Base-by-base conservation (phyloP, 2,329 filamentous ascomycete genomes). In the Rachicladosporium sp. region DNA sequence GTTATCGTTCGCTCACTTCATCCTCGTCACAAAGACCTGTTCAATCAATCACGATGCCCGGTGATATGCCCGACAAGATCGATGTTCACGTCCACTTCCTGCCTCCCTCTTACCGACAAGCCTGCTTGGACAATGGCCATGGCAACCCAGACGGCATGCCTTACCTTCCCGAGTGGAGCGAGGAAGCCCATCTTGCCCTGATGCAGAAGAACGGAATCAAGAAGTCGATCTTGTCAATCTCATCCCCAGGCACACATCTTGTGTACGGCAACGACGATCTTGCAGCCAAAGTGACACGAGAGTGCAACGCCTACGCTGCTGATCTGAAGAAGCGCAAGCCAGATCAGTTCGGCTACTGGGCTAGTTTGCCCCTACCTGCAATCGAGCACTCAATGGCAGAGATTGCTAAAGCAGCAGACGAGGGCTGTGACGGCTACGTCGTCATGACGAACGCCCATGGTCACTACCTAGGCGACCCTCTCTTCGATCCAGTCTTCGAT, bases 211-310 rank as follows among this genome's bases (percentile, higher is more conserved):
- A 64, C 42, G 64, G 66, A 44, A 70, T 77, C 43, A 53, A 53
- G 4, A 71, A 67, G 47, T 69, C 69, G 8, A 68, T 76, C 29
- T 54, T 77, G 8, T 73, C 68, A 48, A 67, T 76, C 50, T 70
- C 66, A 4, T 67, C 67, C 0, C 73, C 73, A 0, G 73, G 71
- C 10, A 70, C 66, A 0, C 57, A 70, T 42, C 57, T 77, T 10
- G 55, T 56, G 0, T 54, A 62, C 0, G 53, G 53, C 1, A 57
- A 71, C 42, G 47, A 61, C 33, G 38, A 48, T 1, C 54, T 64
- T 9, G 60, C 57, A 3, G 52, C 55, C 11, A 43, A 49, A 9
- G 45, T 73, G 2, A 60, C 64, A 7, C 57, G 67, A 1, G 46
- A 60, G 8, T 60, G 55, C 45, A 69, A 68, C 45, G 44, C 52